Conservation (phyloP, 306 rosid species). For the Rosa chinensis region DNA sequence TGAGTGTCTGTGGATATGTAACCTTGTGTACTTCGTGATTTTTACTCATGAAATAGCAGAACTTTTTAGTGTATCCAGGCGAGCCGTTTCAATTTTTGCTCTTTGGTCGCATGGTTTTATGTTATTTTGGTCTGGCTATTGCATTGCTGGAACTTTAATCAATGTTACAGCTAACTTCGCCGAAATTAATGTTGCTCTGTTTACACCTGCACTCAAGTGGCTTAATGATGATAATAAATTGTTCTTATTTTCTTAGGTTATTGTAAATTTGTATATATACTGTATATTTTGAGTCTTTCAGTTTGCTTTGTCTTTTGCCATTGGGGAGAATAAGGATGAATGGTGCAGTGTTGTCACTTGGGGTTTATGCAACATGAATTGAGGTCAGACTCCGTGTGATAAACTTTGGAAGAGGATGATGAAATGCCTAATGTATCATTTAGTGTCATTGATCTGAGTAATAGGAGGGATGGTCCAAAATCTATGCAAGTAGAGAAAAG, state of each 20-base stretch:
- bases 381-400: background rate
- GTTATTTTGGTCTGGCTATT: background rate
- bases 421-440: background rate
- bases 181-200: background rate
- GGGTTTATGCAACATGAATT: background rate
- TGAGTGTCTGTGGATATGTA: constrained; percentile 3
- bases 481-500: background rate
- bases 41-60: background rate
- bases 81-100: background rate
- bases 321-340: no score
- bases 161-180: background rate
- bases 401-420: background rate
- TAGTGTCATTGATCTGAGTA: background rate
- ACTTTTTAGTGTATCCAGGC: background rate
- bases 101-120: background rate
- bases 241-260: background rate
- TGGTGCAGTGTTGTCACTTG: background rate
- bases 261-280: background rate
- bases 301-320: background rate
- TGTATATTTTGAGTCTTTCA: background rate
- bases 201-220: background rate
- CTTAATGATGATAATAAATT: background rate
- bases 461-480: background rate
- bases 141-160: background rate
- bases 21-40: background rate